Evolutionary conservation across 1,139 yeast genomes (phyloP), one percentile per base, ranked within the genome.

Genomic region (Meyerozyma guilliermondii): DNA sequence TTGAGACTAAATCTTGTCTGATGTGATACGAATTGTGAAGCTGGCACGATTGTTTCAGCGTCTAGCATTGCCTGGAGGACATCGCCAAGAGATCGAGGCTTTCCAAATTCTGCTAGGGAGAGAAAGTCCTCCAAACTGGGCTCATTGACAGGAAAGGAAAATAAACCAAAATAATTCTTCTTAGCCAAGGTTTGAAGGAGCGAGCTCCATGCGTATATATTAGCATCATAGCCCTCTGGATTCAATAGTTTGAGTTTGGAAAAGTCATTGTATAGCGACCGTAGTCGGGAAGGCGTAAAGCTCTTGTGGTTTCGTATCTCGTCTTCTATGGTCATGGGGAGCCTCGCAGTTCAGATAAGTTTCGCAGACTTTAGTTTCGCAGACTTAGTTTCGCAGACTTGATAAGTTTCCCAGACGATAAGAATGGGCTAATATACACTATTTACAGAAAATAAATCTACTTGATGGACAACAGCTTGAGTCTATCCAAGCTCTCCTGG

Each of bases 181-280:
- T 38, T 44, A 28, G 66, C 50, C 22, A 69, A 43, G 9, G 55
- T 53, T 8, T 41, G 38, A 13, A 71, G 46, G 14, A 71, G 55
- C 7, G 52, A 45, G 6, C 47, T 40, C 94, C 94, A 85, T 1
- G 88, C 84, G 2, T 61, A 59, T n/a, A 83, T 49, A 53, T 85
- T 85, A 20, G 92, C 92, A 31, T 71, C 77, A 50, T 68, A 84
- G 1, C 94, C 94, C 48, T 82, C 89, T 1, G 76, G 77, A 54
- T 85, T 85, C 18, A 74, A 52, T 8, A 70, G 74, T 51, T 70
- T 66, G 30, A 80, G 67, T 9, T 68, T 66, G 7, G 65, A 57
- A 53, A 83, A 84, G 56, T 84, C 78, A 10, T 86, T 76, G 54
- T 80, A 85, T 33, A 85, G 66, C 3, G 89, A 83, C n/a, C 71